A percentile compares a stretch with the other conserved stretches of the same genome.
These are phyloP conservation scores for Aspergillus sp. DNA, from an alignment of 2,329 filamentous ascomycete genomes.

Conservation along the genomic window DNA sequence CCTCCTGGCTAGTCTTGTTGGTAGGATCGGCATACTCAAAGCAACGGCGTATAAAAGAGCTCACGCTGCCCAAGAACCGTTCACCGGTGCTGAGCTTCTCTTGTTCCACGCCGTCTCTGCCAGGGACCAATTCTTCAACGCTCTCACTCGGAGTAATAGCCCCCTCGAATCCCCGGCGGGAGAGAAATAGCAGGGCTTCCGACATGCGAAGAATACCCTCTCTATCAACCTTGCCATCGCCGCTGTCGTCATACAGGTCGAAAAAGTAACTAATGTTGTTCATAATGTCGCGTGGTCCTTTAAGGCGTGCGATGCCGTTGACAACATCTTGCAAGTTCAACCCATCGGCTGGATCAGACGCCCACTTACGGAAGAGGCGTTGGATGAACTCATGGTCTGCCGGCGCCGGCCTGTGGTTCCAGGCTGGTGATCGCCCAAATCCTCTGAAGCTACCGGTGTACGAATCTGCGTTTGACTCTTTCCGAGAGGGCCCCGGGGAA, in stretches of 20 bases:
- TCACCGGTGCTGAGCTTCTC: constrained; percentile 69
- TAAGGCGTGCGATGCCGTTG: constrained; percentile 83
- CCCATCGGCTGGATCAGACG: constrained; percentile 71
- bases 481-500: constrained; percentile 63
- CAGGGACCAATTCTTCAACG: constrained; percentile 47
- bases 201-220: constrained; percentile 95
- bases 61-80: constrained; percentile 86
- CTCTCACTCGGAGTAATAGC: constrained; percentile 66
- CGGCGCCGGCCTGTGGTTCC: constrained; percentile 64
- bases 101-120: constrained; percentile 38
- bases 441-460: constrained; percentile 57
- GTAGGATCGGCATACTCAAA: constrained; percentile 98
- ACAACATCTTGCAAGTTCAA: constrained; percentile 90
- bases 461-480: constrained; percentile 50
- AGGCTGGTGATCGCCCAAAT: constrained; percentile 51
- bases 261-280: constrained; percentile 97
- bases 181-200: constrained; percentile 89
- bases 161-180: constrained; percentile 79
- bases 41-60: constrained; percentile 90
- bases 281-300: constrained; percentile 95
- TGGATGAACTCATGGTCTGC: constrained; percentile 94
- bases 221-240: constrained; percentile 86
- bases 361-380: constrained; percentile 85
- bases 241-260: constrained; percentile 90
- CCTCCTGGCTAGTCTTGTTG: constrained; percentile 44